phyloP scores from a whole-genome alignment of 2,329 filamentous ascomycete species.

The Clathrospora elynae region DNA sequence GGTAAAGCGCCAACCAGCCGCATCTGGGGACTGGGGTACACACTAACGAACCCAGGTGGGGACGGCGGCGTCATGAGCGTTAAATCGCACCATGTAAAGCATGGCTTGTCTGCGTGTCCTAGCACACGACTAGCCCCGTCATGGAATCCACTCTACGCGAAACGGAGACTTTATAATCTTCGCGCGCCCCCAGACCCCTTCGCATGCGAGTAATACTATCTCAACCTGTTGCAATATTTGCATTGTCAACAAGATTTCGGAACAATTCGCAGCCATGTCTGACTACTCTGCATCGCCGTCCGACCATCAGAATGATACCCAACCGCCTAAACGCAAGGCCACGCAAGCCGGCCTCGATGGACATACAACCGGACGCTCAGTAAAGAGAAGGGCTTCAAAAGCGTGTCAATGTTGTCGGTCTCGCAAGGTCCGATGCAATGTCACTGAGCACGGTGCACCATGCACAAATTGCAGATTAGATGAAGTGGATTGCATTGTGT shows the following conservation, averaged over 20 bases:
- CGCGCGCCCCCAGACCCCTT: slow-evolving; percentile 33
- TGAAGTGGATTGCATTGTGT: slow-evolving; percentile 72
- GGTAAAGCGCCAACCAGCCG: slow-evolving; percentile 39
- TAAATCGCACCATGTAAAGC: slow-evolving; percentile 39
- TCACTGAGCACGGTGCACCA: slow-evolving; percentile 81
- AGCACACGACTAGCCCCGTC: slow-evolving; percentile 35
- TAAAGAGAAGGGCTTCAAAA: slow-evolving; percentile 86
- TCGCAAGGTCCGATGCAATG: slow-evolving; percentile 91
- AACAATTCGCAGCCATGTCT: slow-evolving; percentile 40
- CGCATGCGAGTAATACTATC: slow-evolving; percentile 22
- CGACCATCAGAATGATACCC: slow-evolving; percentile 38
- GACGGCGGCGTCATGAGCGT: slow-evolving; percentile 45
- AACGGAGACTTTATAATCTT: slow-evolving; percentile 42
- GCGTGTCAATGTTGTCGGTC: slow-evolving; percentile 88
- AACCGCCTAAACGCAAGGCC: slow-evolving; percentile 62
- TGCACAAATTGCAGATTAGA: slow-evolving; percentile 87
- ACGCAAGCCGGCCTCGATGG: slow-evolving; percentile 61
- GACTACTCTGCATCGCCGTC: slow-evolving; percentile 46
- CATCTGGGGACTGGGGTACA: slow-evolving; percentile 48
- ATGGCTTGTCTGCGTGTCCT: slow-evolving; percentile 36
- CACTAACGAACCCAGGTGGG: slow-evolving; percentile 43
- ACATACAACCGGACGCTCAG: slow-evolving; percentile 57
- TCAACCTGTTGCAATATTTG: slow-evolving; percentile 16
- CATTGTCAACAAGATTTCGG: slow-evolving; percentile 24
- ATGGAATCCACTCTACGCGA: slow-evolving; percentile 42